Base-by-base conservation (phyloP, 2,329 filamentous ascomycete species). In the Blumeriella jaapii region DNA sequence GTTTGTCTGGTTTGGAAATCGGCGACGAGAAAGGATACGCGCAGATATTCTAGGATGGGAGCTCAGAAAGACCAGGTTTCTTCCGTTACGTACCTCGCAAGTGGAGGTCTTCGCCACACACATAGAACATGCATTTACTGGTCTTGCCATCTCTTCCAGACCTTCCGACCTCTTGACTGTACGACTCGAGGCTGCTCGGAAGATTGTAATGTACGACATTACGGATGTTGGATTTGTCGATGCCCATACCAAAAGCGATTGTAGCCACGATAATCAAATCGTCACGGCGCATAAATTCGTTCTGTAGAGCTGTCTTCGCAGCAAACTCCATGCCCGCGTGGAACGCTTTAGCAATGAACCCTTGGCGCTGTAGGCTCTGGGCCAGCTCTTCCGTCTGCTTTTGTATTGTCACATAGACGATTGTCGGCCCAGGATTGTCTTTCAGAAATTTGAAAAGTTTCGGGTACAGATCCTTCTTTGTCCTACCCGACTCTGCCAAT, bases 351-450 rank as follows among this genome's bases (percentile, higher is more conserved):
- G 63, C 63, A 2, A 59, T 57, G 38, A 69, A 64, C 0, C 60
- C 59, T 4, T 61, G 39, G 0, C 39, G 38, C 0, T 40, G 45
- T 2, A 74, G 47, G 1, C 55, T 45, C 1, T 39, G 23, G 2
- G 67, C 65, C 5, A 72, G 50, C 0, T 35, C 28, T 38, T 66
- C 67, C 0, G 69, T 61, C 44, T 71, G 64, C 49, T 63, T 66
- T 39, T 76, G 73, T 0, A 68, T 50, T 0, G 71, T 75, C 1
- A 76, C 70, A 36, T 78, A 79, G 9, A 79, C 61, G 14, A 78
- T 68, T 0, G 69, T 69, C 2, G 73, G 60, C 0, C 74, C 74
- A 1, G 61, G 57, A 36, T 76, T 60, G 0, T 59, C 44, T 19
- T 55, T 55, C 6, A 78, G 55, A 40, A 75, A 76, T 0, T 53